Conservation (phyloP, 768 basidiomycete species). For the Auricularia cornea region DNA sequence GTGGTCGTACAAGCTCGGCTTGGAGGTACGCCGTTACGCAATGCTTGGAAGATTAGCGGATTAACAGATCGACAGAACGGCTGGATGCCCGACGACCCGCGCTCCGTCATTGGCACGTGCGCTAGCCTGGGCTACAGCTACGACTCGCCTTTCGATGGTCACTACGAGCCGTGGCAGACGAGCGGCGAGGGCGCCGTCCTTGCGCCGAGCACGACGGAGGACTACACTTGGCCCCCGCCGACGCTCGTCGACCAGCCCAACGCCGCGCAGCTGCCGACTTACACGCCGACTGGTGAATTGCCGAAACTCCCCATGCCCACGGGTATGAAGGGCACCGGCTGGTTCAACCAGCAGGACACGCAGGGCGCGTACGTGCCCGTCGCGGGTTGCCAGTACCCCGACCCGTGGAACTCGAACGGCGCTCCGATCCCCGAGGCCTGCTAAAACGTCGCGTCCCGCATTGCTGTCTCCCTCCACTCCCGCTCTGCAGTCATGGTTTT, state of each 20-base stretch:
- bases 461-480: too few species aligned
- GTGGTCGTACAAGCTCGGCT: conserved; percentile 35
- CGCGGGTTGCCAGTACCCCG: background rate
- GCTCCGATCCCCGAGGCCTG: background rate
- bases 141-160: conserved; percentile 2
- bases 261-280: conserved; percentile 19
- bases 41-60: too few species aligned
- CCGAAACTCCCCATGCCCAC: conserved; percentile 21
- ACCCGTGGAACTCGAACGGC: background rate
- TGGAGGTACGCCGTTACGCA: conserved; percentile 10
- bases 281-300: conserved; percentile 23
- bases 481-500: too few species aligned
- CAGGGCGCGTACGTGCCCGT: background rate
- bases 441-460: too few species aligned
- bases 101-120: conserved; percentile 27
- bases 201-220: conserved; percentile 10
- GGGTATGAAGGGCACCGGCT: background rate
- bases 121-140: conserved; percentile 15
- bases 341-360: background rate
- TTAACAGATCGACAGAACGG: conserved; percentile 16
- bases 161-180: conserved; percentile 17
- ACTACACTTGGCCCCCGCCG: conserved; percentile 5
- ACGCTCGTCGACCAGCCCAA: background rate
- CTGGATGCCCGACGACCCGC: conserved; percentile 34
- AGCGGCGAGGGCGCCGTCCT: conserved; percentile 16